Evolutionary conservation across 2,329 filamentous ascomycete species (phyloP), one percentile per base, ranked within the genome.

Genomic region (Uncinocarpus reesii): DNA sequence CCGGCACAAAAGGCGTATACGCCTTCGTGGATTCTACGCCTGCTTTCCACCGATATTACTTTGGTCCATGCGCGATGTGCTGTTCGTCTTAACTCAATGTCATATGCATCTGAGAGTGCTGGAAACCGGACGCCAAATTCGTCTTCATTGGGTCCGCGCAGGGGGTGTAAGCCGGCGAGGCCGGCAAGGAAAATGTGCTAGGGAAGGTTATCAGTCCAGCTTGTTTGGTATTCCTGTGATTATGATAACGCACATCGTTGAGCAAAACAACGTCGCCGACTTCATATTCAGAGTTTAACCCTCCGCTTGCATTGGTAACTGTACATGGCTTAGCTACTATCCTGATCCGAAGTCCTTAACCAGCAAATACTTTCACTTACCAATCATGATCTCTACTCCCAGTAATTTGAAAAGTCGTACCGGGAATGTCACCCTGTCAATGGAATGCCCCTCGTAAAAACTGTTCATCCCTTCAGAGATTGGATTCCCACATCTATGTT

Each of bases 251-350:
- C 67, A 78, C 77, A 65, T 84, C 80, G 57, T 82, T 81, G 48
- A 84, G 58, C 41, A 81, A 64, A 36, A 82, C 75, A 49, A 84
- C 76, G 60, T 83, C 80, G 41, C 80, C 80, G 24, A 83, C 78
- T 20, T 64, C 65, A 63, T 81, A 83, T 31, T 73, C 70, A n/a
- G 74, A 70, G 61, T 83, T 83, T 29, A 83, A 63, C 10, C 78
- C 79, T 49, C 80, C 80, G 34, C 79, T 78, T 36, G 80, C 80
- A 60, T 83, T 84, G 36, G 80, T 84, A 55, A 82, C 77, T 77
- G 56, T 48, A 29, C 28, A 36, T 34, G 35, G 52, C 48, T 41
- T 50, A 46, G 21, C 42, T 23, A 40, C 24, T 8, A 3, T 47
- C 40, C 42, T 26, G 24, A 48, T 20, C 18, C 35, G 21, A 34